These are phyloP conservation scores for Geotrichum fermentans DNA, from an alignment of 1,139 yeast genomes.

Conservation along the genomic window DNA sequence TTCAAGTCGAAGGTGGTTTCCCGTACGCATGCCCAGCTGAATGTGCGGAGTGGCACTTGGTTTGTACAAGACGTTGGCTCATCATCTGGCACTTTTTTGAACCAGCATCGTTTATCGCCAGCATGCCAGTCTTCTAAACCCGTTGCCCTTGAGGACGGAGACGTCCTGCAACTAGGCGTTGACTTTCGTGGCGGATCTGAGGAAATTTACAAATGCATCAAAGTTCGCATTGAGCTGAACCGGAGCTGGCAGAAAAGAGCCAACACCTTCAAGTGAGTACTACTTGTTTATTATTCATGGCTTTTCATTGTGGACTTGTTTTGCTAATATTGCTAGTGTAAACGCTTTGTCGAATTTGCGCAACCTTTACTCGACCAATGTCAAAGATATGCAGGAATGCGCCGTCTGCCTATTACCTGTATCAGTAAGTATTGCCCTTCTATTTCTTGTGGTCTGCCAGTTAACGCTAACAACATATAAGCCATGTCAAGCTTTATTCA, in stretches of 20 bases:
- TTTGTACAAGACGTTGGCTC: slow-evolving; percentile 79
- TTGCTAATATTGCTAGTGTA: too few species aligned
- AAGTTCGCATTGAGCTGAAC: slow-evolving; percentile 84
- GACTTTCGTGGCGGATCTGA: slow-evolving; percentile 95
- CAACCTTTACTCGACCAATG: slow-evolving; percentile 26
- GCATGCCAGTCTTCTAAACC: slow-evolving; percentile 69
- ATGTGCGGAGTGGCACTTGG: slow-evolving; percentile 81
- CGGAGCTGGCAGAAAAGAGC: slow-evolving; percentile 84
- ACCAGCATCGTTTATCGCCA: slow-evolving; percentile 76
- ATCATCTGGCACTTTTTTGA: slow-evolving; percentile 88
- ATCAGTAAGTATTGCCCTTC: slow-evolving; percentile 37
- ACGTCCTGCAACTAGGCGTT: slow-evolving; percentile 85
- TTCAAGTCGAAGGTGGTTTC: slow-evolving; percentile 93
- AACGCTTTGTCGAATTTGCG: slow-evolving; percentile 30
- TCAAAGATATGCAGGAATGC: slow-evolving; percentile 59
- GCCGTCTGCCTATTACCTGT: slow-evolving; percentile 80
- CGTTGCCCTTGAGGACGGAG: slow-evolving; percentile 72
- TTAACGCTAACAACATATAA: neutral
- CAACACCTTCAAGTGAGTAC: slow-evolving; percentile 55
- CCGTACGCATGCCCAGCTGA: slow-evolving; percentile 76
- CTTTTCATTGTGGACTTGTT: too few species aligned
- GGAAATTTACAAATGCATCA: slow-evolving; percentile 87
- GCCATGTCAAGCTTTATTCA: slow-evolving; percentile 87
- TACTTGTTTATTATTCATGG: neutral
- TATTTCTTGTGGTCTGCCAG: neutral